These are phyloP conservation scores for Kwoniella newhampshirensis DNA, from an alignment of 768 basidiomycete genomes.

Conservation along the genomic window DNA sequence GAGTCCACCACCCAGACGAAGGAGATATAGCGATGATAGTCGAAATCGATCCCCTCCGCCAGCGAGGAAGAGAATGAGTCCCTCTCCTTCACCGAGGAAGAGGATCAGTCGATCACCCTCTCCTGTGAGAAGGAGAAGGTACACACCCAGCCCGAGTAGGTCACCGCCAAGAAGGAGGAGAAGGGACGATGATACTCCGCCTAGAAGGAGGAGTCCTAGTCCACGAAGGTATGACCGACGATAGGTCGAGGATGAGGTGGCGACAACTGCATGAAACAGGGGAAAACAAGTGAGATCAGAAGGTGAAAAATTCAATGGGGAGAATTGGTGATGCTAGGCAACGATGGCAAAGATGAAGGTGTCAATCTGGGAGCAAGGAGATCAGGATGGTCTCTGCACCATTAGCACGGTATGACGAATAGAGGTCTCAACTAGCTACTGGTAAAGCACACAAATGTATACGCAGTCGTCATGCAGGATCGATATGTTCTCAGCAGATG, in stretches of 20 bases:
- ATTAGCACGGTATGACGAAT: too few relatives aligned
- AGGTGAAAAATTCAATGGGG: not conserved
- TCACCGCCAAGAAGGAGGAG: constrained; percentile 4
- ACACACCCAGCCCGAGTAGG: constrained; percentile 24
- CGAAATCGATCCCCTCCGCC: constrained; percentile 25
- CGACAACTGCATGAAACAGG: too few relatives aligned
- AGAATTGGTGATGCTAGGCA: too few relatives aligned
- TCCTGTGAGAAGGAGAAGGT: constrained; percentile 5
- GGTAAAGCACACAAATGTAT: too few relatives aligned
- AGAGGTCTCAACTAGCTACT: too few relatives aligned
- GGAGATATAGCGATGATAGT: constrained; percentile 21
- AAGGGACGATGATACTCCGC: constrained; percentile 18
- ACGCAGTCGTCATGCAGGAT: too few relatives aligned
- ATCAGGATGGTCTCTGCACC: too few relatives aligned
- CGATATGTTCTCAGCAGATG: too few relatives aligned
- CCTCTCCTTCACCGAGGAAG: constrained; percentile 45
- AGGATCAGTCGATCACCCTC: constrained; percentile 23
- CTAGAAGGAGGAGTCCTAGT: constrained; percentile 10
- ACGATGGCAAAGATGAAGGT: too few relatives aligned
- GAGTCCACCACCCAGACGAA: constrained; percentile 13
- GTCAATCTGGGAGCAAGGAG: too few relatives aligned
- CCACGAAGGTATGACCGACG: not conserved
- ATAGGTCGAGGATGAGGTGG: not conserved
- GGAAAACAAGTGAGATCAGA: too few relatives aligned
- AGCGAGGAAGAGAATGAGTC: constrained; percentile 12